Base-by-base conservation (phyloP, 768 basidiomycete species). In the Panaeolus cyanescens region DNA sequence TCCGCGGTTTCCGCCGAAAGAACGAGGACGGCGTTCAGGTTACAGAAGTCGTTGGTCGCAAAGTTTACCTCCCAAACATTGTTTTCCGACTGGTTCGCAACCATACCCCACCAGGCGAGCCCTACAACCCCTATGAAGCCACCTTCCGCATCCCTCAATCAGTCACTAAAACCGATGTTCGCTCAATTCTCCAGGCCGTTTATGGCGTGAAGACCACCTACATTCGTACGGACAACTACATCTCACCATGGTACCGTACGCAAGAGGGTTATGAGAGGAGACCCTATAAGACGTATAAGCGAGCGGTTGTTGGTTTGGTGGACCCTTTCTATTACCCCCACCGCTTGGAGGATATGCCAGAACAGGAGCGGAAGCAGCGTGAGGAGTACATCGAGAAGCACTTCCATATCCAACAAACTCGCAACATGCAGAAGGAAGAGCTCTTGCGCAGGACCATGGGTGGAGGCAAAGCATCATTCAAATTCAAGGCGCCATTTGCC, bases 311-410 rank as follows among this genome's bases (percentile, higher is more conserved):
- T 20, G 95, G 95, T 30, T 83, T 98, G 59, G 86, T 90, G 25
- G 89, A 96, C 64, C 95, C 95, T 1, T 98, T 98, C 80, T 94
- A 96, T 78, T 96, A 95, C 71, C 95, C 95, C 0, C 85, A 84
- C 58, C 85, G 89, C 50, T 61, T 88, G 62, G 92, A 91, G 68
- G 94, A 94, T 72, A 91, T 96, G 89, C 65, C 77, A 12, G 69
- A 66, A n/a, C 74, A 80, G 54, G 83, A 87, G 62, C 80, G 84
- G 62, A 72, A 76, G 67, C 76, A 79, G 64, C 80, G 88, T 25
- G 80, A 87, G 74, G 77, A 84, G 42, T 86, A 82, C 82, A 67
- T 94, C 45, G 86, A 92, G 68, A 76, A 84, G 15, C 78, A 83
- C 60, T 92, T 92, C 72, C 75, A 73, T 68, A 71, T 85, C 65